Percentiles rank a stretch among this genome's conserved stretches.
Conservation (phyloP, 768 basidiomycete genomes). For the Chalciporus sphaerocephalus region DNA sequence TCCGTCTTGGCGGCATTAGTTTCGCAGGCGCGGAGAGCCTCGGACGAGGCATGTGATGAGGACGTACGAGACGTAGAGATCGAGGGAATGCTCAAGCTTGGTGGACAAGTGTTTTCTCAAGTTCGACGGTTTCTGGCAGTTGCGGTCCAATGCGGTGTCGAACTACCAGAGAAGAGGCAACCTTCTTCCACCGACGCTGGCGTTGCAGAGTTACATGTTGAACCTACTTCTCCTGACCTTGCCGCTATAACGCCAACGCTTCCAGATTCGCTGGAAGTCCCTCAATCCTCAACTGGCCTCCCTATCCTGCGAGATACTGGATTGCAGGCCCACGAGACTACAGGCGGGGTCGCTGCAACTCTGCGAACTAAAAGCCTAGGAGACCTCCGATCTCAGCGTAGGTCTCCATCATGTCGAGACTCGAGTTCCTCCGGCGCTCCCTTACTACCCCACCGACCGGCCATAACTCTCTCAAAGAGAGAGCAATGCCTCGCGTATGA, state of each 20-base stretch:
- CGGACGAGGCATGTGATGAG: constrained; percentile 43
- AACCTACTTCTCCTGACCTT: constrained; percentile 14
- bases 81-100: constrained; percentile 74
- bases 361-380: constrained; percentile 51
- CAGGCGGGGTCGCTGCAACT: constrained; percentile 26
- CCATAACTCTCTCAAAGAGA: constrained; percentile 31
- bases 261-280: constrained; percentile 1
- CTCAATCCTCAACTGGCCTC: constrained; percentile 9
- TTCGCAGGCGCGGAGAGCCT: constrained; percentile 67
- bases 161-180: constrained; percentile 52
- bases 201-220: constrained; percentile 15
- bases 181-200: constrained; percentile 20
- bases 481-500: constrained; percentile 39
- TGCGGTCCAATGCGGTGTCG: constrained; percentile 69
- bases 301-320: constrained; percentile 33
- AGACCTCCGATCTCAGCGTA: constrained; percentile 41
- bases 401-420: constrained; percentile 33
- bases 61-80: constrained; percentile 53
- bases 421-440: constrained; percentile 34
- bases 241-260: constrained; percentile 11
- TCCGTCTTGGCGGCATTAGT: constrained; percentile 80
- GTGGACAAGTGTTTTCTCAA: constrained; percentile 75
- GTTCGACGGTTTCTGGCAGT: constrained; percentile 77
- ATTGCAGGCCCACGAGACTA: constrained; percentile 22
- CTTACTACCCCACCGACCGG: constrained; percentile 32